Percentiles rank a stretch among this genome's conserved stretches.
phyloP scores from a whole-genome alignment of 2,329 filamentous ascomycete genomes.

The Neopestalotiopsis sp. region DNA sequence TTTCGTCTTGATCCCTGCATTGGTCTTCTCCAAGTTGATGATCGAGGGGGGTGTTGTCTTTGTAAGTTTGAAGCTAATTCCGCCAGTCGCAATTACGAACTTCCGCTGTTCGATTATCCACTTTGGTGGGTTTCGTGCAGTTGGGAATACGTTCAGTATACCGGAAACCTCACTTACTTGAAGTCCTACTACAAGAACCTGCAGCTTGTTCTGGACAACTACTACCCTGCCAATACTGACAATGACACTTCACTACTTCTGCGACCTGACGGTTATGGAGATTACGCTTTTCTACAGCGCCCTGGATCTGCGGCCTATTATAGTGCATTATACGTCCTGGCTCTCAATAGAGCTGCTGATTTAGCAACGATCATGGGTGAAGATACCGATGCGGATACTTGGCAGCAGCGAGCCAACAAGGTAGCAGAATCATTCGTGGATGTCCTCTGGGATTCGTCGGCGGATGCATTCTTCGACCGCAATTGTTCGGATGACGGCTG shows the following conservation, averaged over 20 bases:
- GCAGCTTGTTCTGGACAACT: conserved; percentile 47
- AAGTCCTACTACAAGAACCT: conserved; percentile 47
- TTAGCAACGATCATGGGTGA: conserved; percentile 43
- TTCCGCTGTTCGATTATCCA: conserved; percentile 57
- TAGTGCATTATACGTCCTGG: conserved; percentile 55
- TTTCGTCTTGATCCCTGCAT: background rate
- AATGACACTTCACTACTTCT: conserved; percentile 44
- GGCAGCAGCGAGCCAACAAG: conserved; percentile 42
- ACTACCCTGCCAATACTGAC: conserved; percentile 51
- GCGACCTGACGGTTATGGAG: conserved; percentile 51
- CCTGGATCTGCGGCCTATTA: conserved; percentile 57
- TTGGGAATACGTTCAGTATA: conserved; percentile 56
- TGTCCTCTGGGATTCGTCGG: conserved; percentile 46
- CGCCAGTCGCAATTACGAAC: conserved; percentile 49
- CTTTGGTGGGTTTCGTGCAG: conserved; percentile 58
- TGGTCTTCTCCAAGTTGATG: no score
- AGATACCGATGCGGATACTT: conserved; percentile 42
- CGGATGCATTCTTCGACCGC: conserved; percentile 54
- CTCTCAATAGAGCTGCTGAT: conserved; percentile 48
- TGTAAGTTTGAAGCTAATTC: background rate
- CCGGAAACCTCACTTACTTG: conserved; percentile 49
- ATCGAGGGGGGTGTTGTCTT: background rate
- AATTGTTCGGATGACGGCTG: conserved; percentile 34
- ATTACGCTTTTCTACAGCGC: conserved; percentile 57
- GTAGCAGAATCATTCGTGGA: conserved; percentile 43